These are phyloP conservation scores for Cnidoscolus chayamansa DNA, from an alignment of 441 rosid species.

Conservation along the genomic window DNA sequence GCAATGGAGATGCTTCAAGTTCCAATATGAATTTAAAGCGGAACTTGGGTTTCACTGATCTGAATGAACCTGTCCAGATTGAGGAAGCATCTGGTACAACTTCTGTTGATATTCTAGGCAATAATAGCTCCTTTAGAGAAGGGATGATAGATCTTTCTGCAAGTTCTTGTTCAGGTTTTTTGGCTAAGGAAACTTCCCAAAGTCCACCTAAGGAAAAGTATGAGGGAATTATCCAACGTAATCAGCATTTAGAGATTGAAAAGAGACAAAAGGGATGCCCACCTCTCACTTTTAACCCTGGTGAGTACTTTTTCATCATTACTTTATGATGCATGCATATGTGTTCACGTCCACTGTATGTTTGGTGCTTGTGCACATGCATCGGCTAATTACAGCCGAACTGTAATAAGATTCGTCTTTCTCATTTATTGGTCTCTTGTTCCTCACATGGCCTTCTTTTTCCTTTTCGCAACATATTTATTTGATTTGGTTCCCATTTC, in stretches of 20 bases:
- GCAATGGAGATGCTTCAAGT: conserved; percentile 29
- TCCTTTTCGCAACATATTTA: not conserved
- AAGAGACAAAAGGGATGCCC: conserved; percentile 19
- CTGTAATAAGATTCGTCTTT: not conserved
- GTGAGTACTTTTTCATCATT: conserved; percentile 22
- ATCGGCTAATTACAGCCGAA: not conserved
- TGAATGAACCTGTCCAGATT: conserved; percentile 35
- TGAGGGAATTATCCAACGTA: conserved; percentile 19
- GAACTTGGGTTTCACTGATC: conserved; percentile 22
- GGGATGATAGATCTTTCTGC: conserved; percentile 24
- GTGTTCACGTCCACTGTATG: not conserved
- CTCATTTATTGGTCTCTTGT: not conserved
- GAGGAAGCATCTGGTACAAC: conserved; percentile 30
- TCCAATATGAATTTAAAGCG: conserved; percentile 18
- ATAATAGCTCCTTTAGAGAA: conserved; percentile 25
- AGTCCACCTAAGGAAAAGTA: conserved; percentile 23
- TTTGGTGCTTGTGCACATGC: not conserved
- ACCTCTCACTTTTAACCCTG: conserved; percentile 19
- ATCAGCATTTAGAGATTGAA: conserved; percentile 26
- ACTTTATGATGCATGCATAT: not conserved
- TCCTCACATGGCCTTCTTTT: not conserved
- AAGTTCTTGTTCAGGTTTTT: conserved; percentile 24
- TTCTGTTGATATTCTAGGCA: conserved; percentile 24
- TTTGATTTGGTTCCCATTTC: conserved; percentile 16
- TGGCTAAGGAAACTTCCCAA: conserved; percentile 27